Evolutionary conservation across 495 filamentous ascomycete species (phyloP), one percentile per base, ranked within the genome.

Genomic region (Lasiosphaeria ovina): DNA sequence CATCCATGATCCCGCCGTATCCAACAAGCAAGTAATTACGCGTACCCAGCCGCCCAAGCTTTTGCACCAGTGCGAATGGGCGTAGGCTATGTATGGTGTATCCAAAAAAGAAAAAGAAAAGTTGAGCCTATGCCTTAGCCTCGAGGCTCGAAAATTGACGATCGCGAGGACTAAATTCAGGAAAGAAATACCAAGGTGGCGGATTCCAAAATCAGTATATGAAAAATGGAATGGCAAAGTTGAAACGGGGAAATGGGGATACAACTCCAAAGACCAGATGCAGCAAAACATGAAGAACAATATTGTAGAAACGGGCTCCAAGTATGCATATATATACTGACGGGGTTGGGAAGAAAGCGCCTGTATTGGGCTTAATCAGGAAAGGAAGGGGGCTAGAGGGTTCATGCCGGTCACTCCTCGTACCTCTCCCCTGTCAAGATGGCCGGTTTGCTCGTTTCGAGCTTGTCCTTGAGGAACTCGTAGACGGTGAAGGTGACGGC

Each of bases 401-500:
- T 33, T 51, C 35, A 16, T 57, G 24, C 24, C 24, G 2, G 24
- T 61, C 36, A 64, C 48, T 64, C 62, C 33, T 64, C 62, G 55
- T 64, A 64, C 62, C 58, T 64, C 54, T 36, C 42, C 44, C 58
- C 62, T 12, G 51, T 54, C 33, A 64, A n/a, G 24, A 45, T 54
- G 0, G 62, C 35, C n/a, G 62, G 62, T 42, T 54, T 54, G 57
- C 86, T 89, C 61, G 78, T 82, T 77, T 97, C 93, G 60, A 97
- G 72, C 74, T 88, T 87, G 17, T 86, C 85, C 79, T 92, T 96
- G 59, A 97, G 76, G 60, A 48, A 96, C 75, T 98, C 94, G 75
- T 98, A 98, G 63, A 98, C 92, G 50, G 92, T 97, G 71, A 98
- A 99, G 1, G 94, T 98, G 35, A 99, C 94, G 33, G 95, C 95